Percentiles rank a stretch among this genome's conserved stretches.
Conservation (phyloP, 805 yeast genomes). For the Metschnikowia proteae region DNA sequence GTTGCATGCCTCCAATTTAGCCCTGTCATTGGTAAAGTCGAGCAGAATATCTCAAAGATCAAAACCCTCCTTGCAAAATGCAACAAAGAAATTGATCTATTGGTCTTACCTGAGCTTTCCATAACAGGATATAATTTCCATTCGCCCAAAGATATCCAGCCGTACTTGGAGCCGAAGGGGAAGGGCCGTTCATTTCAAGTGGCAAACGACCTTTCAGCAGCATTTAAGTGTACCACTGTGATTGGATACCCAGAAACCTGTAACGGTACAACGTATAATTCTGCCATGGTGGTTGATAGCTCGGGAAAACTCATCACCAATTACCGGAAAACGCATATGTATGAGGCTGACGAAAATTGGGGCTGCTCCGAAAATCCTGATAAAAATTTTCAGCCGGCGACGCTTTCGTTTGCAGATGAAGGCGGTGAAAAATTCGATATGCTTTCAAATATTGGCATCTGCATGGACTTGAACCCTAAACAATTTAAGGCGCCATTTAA, state of each 20-base stretch:
- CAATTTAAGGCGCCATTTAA: slow-evolving; percentile 77
- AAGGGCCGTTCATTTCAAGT: slow-evolving; percentile 50
- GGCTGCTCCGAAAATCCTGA: slow-evolving; percentile 68
- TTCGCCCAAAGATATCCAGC: slow-evolving; percentile 43
- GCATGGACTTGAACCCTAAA: slow-evolving; percentile 93
- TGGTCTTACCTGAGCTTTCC: slow-evolving; percentile 80
- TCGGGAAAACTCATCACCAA: slow-evolving; percentile 56
- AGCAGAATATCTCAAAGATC: slow-evolving; percentile 50
- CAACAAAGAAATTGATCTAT: slow-evolving; percentile 49
- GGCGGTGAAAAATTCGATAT: slow-evolving; percentile 5
- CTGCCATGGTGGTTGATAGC: slow-evolving; percentile 63
- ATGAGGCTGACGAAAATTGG: slow-evolving; percentile 77
- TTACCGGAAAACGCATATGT: slow-evolving; percentile 74
- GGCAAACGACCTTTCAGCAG: slow-evolving; percentile 52
- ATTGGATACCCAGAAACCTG: slow-evolving; percentile 79
- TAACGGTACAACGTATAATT: slow-evolving; percentile 50
- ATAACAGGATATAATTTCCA: slow-evolving; percentile 78
- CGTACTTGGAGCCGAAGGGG: slow-evolving; percentile 50
- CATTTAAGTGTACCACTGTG: slow-evolving; percentile 59
- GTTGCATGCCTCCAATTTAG: slow-evolving; percentile 68
- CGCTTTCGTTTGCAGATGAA: slow-evolving; percentile 31
- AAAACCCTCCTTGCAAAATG: slow-evolving; percentile 30
- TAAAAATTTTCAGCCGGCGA: slow-evolving; percentile 50
- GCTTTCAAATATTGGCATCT: slow-evolving; percentile 67
- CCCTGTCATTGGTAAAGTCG: slow-evolving; percentile 58